These are phyloP conservation scores for Spizellomyces punctatus DNA, from an alignment of 192 early-diverging fungal genomes.

Conservation along the genomic window DNA sequence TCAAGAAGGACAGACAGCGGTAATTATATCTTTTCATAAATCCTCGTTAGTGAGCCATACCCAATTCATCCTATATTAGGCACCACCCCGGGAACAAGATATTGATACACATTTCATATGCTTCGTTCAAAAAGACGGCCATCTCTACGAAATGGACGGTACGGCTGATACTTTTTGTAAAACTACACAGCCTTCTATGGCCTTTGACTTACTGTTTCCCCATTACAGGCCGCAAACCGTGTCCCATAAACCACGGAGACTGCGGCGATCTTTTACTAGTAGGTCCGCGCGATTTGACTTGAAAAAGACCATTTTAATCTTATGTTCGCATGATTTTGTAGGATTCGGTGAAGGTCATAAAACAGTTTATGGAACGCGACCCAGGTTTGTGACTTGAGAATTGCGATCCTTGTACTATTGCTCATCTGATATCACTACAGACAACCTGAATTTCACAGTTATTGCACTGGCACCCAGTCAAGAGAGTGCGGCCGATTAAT, in stretches of 20 bases:
- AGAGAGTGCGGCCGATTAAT: not conserved
- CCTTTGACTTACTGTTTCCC: not conserved
- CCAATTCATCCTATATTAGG: conserved; percentile 20
- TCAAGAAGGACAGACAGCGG: conserved; percentile 64
- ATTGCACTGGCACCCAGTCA: conserved; percentile 53
- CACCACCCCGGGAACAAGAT: conserved; percentile 72
- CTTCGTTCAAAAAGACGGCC: conserved; percentile 77
- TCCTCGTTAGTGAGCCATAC: not conserved
- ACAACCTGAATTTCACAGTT: conserved; percentile 65
- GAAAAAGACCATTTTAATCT: not conserved
- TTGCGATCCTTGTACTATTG: not conserved
- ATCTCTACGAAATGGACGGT: conserved; percentile 88
- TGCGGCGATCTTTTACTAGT: conserved; percentile 60
- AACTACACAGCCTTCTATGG: not conserved
- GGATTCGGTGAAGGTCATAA: conserved; percentile 60
- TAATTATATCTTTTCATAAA: conserved; percentile 10
- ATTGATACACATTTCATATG: conserved; percentile 86
- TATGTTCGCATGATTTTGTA: conserved; percentile 15
- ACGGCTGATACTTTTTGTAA: not conserved
- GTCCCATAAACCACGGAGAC: conserved; percentile 84
- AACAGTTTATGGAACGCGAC: conserved; percentile 69
- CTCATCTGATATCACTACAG: conserved; percentile 9
- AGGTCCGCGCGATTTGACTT: not conserved
- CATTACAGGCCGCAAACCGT: conserved; percentile 58
- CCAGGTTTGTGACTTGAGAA: conserved; percentile 31